Base-by-base conservation (phyloP, 176 grass and related monocot genomes). In the Rhynchospora tenuis region DNA sequence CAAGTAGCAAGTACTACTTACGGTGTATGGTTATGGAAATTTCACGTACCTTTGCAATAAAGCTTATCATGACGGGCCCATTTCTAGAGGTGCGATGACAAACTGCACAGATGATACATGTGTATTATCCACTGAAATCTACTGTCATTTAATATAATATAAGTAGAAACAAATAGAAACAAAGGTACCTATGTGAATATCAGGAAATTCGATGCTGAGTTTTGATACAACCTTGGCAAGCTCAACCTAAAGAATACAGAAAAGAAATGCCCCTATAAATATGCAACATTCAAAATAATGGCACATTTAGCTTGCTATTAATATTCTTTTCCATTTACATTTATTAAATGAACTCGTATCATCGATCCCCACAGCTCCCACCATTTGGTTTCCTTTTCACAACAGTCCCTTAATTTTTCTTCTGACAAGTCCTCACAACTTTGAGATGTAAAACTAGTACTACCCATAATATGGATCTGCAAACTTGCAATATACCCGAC, bases 121-220 rank as follows among this genome's bases (percentile, higher is more conserved):
- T 47, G 85, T 76, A 82, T 84, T 45, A 69, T 78, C n/a, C 84
- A 83, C 20, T 0, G 58, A 84, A 73, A 56, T 80, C 24, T 38
- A 46, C 43, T 55, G 11, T n/a, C 57, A 75, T 62, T 14, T 55
- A 50, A 80, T 58, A 12, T 83, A 81, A 55, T 13, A 43, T 16
- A 59, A 56, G 16, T 3, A 54, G 58, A 44, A 81, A 82, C 28
- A 62, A 62, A 64, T 45, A 61, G 23, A 69, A 64, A 19, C 50
- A 46, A 64, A 55, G 20, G 76, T 91, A 99, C 96, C 96, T 89
- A 93, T 95, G 81, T 90, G 90, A 85, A 99, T 77, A 85, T 99
- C 96, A 62, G 93, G 89, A 87, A 99, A 99, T 81, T 93, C 91
- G 64, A 93, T 85, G 83, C 86, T 89, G 52, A 99, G 42, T 76